Evolutionary conservation across 2,329 filamentous ascomycete species (phyloP), one percentile per base, ranked within the genome.

Genomic region (Fusarium graminum): DNA sequence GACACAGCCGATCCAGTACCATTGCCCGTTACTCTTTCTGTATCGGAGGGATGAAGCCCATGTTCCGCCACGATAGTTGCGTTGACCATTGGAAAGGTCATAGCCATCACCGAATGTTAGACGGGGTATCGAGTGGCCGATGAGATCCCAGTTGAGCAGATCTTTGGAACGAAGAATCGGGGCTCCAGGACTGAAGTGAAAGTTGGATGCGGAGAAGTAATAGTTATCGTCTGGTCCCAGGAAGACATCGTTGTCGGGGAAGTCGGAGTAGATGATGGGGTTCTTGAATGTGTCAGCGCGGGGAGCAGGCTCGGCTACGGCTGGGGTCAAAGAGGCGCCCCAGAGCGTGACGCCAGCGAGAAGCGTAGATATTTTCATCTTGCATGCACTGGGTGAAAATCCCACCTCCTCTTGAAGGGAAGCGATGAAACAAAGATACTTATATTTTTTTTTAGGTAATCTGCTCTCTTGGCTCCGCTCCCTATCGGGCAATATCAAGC

Each of bases 1-100:
- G 51, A 86, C 77, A 65, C 86, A 88, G 2, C 85, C 86, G 10
- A 86, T 79, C 85, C 85, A 88, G 75, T 87, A 86, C 73, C 81
- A 88, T 2, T 76, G 74, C 2, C 79, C 77, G 28, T 79, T 82
- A 30, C 80, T 83, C 45, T 80, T 67, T 8, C 84, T 80, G 70
- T 87, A 87, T 6, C 81, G 76, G 58, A 88, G 75, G 0, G 81
- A 82, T 0, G 82, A 85, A 0, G 86, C 86, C 83, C 83, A 88
- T 7, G 83, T 86, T 1, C 86, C 86, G 42, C 81, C 78, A 10
- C 82, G 78, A 60, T 88, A 88, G 2, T 81, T 82, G 1, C 76
- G 74, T 4, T 76, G 75, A 46, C 74, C 74, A 16, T 32, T 41
- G 3, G 59, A 39, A 1, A 87, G 75, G 68, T 84, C 76, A 74